phyloP scores from a whole-genome alignment of 495 filamentous ascomycete genomes.

The Lindgomyces ingoldianus region DNA sequence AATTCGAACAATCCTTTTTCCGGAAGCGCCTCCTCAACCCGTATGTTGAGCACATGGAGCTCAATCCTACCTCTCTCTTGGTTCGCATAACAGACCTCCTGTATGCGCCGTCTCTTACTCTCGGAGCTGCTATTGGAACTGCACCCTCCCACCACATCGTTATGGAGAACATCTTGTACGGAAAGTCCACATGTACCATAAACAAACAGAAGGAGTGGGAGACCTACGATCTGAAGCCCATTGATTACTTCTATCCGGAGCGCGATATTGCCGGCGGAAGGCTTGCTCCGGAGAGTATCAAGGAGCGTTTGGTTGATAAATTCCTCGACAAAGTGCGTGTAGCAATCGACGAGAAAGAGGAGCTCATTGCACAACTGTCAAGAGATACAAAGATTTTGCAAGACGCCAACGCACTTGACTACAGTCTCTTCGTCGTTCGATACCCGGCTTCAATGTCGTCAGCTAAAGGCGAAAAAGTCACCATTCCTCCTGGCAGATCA shows the following conservation, averaged over 20 bases:
- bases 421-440: constrained; percentile 67
- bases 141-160: constrained; percentile 68
- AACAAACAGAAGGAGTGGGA: constrained; percentile 54
- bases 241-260: constrained; percentile 71
- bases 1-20: constrained; percentile 70
- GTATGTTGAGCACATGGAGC: constrained; percentile 62
- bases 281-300: constrained; percentile 60
- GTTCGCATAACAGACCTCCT: constrained; percentile 71
- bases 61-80: constrained; percentile 58
- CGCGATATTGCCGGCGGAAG: constrained; percentile 62
- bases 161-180: constrained; percentile 71
- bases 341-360: constrained; percentile 51
- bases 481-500: constrained; percentile 8
- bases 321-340: constrained; percentile 67
- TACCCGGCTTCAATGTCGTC: constrained; percentile 48
- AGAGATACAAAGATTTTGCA: constrained; percentile 62
- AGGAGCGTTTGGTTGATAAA: constrained; percentile 60
- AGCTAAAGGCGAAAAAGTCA: constrained; percentile 31
- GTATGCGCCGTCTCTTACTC: constrained; percentile 51
- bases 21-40: constrained; percentile 60
- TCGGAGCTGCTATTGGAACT: constrained; percentile 57
- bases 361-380: constrained; percentile 53
- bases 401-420: constrained; percentile 65
- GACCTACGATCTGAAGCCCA: constrained; percentile 70
- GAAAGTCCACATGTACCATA: constrained; percentile 47